Base-by-base conservation (phyloP, 208 protist genomes). In the Wallacemonas sp. region DNA sequence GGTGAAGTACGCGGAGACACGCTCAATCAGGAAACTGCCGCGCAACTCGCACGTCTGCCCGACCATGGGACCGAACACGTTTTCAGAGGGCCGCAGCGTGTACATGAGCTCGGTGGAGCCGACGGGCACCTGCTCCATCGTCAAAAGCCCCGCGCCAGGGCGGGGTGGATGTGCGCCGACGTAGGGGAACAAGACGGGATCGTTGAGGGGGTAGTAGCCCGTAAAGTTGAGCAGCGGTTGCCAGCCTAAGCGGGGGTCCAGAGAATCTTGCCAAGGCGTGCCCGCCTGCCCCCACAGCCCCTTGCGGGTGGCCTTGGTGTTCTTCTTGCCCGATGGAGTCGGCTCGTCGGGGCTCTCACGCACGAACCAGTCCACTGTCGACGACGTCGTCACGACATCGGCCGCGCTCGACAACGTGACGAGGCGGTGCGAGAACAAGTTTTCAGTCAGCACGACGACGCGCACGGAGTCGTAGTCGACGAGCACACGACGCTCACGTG, bases 371-470 rank as follows among this genome's bases (percentile, higher is more conserved):
- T 82, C 48, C 26, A 76, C 44, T 2, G 85, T 89, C 0, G 90
- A 96, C 12, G 74, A 81, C 12, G 87, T 92, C 38, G 68, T 76
- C 24, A 78, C 60, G 17, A 96, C 65, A 13, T 84, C 69, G 30
- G 81, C 76, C 30, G 59, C 59, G 50, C 88, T 72, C 6, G 85
- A 81, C 29, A 96, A 71, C 32, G 90, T 96, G 34, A 93, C 85
- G 8, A 91, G 66, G 33, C 78, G 82, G 46, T 76, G 63, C 1
- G 80, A 78, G 12, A 57, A 68, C 39, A 93, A 46, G 67, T 92
- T 92, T 46, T 93, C 87, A 10, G 85, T 93, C 45, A 96, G 62
- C 17, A 96, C 90, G 24, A 89, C 54, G 30, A 96, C 54, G 19
- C 76, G 78, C 48, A 92, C 71, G 5, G 77, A 78, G 61, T 85